Evolutionary conservation across 2,329 filamentous ascomycete genomes (phyloP).

Genomic region (Penicillium fuscoglaucum): DNA sequence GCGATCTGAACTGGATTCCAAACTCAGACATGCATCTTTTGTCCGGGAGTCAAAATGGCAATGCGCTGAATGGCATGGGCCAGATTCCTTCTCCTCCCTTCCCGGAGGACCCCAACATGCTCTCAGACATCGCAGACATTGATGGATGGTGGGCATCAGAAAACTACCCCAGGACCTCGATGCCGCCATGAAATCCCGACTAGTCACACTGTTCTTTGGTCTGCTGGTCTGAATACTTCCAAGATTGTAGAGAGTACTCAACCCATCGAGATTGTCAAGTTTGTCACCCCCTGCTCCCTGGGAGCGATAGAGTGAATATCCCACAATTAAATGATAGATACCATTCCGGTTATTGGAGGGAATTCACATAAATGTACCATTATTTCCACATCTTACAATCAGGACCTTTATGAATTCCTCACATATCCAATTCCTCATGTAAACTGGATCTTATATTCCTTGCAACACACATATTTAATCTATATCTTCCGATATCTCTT

Average conservation of each 20-base stretch:
- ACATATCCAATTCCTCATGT: neutral
- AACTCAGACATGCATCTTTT: slow-evolving; percentile 31
- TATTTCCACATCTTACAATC: neutral
- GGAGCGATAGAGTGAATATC: neutral
- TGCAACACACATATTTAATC: neutral
- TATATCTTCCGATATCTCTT: slow-evolving; percentile 6
- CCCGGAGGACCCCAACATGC: slow-evolving; percentile 14
- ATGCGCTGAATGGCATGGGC: slow-evolving; percentile 4
- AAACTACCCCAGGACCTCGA: slow-evolving; percentile 9
- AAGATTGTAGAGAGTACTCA: too few relatives aligned
- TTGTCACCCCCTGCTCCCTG: neutral
- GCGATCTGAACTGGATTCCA: slow-evolving; percentile 34
- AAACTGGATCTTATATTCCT: too few relatives aligned
- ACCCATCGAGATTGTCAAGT: neutral
- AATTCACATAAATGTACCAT: neutral
- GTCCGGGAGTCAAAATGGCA: slow-evolving; percentile 21
- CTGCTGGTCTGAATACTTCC: neutral
- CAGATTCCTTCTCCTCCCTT: slow-evolving; percentile 15
- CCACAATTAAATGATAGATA: neutral
- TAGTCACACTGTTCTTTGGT: too few relatives aligned
- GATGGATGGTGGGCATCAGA: slow-evolving; percentile 35
- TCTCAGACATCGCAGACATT: slow-evolving; percentile 30
- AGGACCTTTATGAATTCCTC: neutral
- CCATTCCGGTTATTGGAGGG: neutral
- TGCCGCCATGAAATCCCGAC: neutral